Evolutionary conservation across 2,329 filamentous ascomycete species (phyloP).

Genomic region (Chrysosphaeria jannelii): DNA sequence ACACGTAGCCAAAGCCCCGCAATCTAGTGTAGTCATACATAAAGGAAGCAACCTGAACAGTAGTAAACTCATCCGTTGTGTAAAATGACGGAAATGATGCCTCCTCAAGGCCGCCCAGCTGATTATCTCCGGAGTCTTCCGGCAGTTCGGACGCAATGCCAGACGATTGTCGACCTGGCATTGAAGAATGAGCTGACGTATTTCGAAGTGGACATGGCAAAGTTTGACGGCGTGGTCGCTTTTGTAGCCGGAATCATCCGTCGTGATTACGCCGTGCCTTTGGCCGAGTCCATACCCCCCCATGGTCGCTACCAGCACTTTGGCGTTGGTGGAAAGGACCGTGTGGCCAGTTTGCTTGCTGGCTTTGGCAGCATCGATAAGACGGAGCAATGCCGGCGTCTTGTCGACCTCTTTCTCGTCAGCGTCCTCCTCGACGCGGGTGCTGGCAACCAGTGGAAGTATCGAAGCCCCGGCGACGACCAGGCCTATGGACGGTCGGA

Average conservation of each 20-base stretch:
- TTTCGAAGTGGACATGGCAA: conserved; percentile 66
- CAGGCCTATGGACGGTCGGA: conserved; percentile 62
- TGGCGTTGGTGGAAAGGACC: conserved; percentile 45
- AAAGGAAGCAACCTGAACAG: no score
- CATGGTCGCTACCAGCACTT: conserved; percentile 71
- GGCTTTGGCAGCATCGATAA: conserved; percentile 40
- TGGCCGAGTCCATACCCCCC: conserved; percentile 35
- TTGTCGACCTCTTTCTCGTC: conserved; percentile 35
- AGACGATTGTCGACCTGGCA: conserved; percentile 46
- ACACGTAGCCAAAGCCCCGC: no score
- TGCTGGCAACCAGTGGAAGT: conserved; percentile 71
- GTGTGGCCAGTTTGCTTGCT: conserved; percentile 38
- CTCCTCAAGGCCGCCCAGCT: conserved; percentile 42
- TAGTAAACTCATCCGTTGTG: no score
- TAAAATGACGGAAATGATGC: no score
- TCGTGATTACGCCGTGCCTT: conserved; percentile 23
- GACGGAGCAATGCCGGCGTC: conserved; percentile 40
- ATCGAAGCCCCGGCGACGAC: conserved; percentile 72
- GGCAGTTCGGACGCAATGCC: conserved; percentile 55
- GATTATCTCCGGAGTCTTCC: conserved; percentile 76
- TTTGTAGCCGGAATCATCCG: conserved; percentile 90
- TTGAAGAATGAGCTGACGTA: conserved; percentile 49
- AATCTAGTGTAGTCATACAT: no score
- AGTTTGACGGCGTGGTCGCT: conserved; percentile 54
- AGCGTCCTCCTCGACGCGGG: conserved; percentile 39